These are phyloP conservation scores for Tricholoma sp. DNA, from an alignment of 768 basidiomycete species.

Conservation along the genomic window DNA sequence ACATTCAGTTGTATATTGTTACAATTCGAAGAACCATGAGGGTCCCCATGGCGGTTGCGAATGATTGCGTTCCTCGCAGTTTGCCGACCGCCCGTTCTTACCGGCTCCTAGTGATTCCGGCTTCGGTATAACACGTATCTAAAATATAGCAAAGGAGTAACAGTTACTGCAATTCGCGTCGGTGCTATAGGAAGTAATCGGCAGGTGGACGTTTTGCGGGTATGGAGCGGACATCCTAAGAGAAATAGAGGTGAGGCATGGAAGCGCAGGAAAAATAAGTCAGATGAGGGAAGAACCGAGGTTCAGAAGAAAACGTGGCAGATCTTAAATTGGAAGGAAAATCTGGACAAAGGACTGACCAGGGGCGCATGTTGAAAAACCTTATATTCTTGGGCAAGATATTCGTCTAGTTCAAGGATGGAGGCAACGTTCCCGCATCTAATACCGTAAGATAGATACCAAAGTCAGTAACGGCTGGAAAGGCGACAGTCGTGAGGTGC, in stretches of 20 bases:
- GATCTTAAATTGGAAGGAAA: neutral
- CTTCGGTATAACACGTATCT: neutral
- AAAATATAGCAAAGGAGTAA: neutral
- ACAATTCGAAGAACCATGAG: neutral
- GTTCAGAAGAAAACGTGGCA: constrained; percentile 1
- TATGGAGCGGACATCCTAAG: constrained; percentile 74
- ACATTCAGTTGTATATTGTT: neutral
- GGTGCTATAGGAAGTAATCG: constrained; percentile 71
- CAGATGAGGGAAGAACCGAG: neutral
- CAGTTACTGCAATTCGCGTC: neutral
- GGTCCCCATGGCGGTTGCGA: neutral
- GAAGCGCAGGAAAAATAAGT: neutral
- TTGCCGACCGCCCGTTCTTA: neutral
- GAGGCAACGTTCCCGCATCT: constrained; percentile 97
- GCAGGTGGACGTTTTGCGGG: constrained; percentile 83
- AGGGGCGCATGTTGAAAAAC: constrained; percentile 89
- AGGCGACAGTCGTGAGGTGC: neutral
- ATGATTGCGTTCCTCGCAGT: neutral
- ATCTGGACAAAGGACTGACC: constrained; percentile 41
- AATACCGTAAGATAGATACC: neutral
- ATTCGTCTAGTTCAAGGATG: constrained; percentile 90
- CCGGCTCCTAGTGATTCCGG: neutral
- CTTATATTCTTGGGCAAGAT: constrained; percentile 91
- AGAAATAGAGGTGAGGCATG: neutral
- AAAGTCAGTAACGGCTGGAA: neutral